Percentiles rank a stretch among this genome's conserved stretches.
These are phyloP conservation scores for Wickerhamiella bombiphila DNA, from an alignment of 805 yeast genomes.

Conservation along the genomic window DNA sequence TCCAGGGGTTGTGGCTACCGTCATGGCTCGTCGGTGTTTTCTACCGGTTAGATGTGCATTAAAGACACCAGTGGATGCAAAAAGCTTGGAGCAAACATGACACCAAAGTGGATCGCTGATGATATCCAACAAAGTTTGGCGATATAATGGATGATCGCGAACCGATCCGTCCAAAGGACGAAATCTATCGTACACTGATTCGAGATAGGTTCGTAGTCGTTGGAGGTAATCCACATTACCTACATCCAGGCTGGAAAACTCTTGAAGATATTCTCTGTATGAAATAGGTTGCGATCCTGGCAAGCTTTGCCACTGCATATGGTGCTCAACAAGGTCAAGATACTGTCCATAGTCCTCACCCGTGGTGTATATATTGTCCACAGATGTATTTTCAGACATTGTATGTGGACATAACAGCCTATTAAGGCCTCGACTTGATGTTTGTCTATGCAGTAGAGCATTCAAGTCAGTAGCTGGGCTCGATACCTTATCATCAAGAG, in stretches of 20 bases:
- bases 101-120: constrained; percentile 36
- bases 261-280: constrained; percentile 38
- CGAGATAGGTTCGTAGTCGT: not conserved
- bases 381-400: no score
- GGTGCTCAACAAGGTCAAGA: constrained; percentile 28
- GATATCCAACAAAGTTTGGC: no score
- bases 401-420: constrained; percentile 33
- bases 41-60: constrained; percentile 59
- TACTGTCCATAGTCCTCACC: constrained; percentile 36
- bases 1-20: not conserved
- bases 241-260: constrained; percentile 26
- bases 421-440: constrained; percentile 9
- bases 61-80: constrained; percentile 51
- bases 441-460: not conserved
- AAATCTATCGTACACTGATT: not conserved
- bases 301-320: constrained; percentile 22
- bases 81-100: constrained; percentile 44
- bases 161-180: not conserved
- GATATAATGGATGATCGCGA: not conserved
- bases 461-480: constrained; percentile 2
- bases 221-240: constrained; percentile 12
- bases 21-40: constrained; percentile 46
- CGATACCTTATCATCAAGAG: constrained; percentile 3
- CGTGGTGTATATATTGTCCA: constrained; percentile 40
- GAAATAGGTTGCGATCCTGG: constrained; percentile 20